A percentile compares a stretch with the other conserved stretches of the same genome.
phyloP scores from a whole-genome alignment of 2,329 filamentous ascomycete genomes.

The Dactylella cylindrospora region DNA sequence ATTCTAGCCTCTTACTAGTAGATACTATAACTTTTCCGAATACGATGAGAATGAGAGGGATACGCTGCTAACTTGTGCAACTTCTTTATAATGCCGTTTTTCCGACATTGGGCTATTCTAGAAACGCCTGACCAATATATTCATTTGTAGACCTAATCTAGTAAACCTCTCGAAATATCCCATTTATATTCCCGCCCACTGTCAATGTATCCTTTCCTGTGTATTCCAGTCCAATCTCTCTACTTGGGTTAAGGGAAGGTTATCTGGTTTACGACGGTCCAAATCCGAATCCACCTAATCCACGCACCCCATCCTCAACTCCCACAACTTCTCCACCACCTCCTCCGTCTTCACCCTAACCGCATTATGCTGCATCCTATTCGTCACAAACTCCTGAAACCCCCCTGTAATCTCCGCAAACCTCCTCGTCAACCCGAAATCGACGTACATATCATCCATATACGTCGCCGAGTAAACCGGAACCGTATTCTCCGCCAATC shows the following conservation, averaged over 20 bases:
- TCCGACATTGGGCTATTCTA: neutral
- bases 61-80: too few relatives aligned
- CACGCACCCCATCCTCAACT: slow-evolving; percentile 69
- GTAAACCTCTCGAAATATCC: neutral
- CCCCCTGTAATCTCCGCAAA: slow-evolving; percentile 74
- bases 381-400: slow-evolving; percentile 80
- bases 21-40: too few relatives aligned
- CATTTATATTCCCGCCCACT: neutral
- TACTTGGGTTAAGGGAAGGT: neutral
- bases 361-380: slow-evolving; percentile 83
- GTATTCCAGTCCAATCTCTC: neutral
- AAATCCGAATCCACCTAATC: slow-evolving; percentile 54
- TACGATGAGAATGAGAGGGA: too few relatives aligned
- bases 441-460: slow-evolving; percentile 89
- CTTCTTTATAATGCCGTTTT: too few relatives aligned
- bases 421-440: slow-evolving; percentile 70
- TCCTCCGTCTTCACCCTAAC: slow-evolving; percentile 72
- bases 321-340: slow-evolving; percentile 74
- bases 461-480: slow-evolving; percentile 84
- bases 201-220: neutral
- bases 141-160: too few relatives aligned
- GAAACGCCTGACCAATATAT: too few relatives aligned
- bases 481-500: slow-evolving; percentile 73
- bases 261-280: neutral
- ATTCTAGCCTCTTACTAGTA: too few relatives aligned